A percentile compares a stretch with the other conserved stretches of the same genome.
Conservation (phyloP, 2,329 filamentous ascomycete species). For the Fusarium goolgardi region DNA sequence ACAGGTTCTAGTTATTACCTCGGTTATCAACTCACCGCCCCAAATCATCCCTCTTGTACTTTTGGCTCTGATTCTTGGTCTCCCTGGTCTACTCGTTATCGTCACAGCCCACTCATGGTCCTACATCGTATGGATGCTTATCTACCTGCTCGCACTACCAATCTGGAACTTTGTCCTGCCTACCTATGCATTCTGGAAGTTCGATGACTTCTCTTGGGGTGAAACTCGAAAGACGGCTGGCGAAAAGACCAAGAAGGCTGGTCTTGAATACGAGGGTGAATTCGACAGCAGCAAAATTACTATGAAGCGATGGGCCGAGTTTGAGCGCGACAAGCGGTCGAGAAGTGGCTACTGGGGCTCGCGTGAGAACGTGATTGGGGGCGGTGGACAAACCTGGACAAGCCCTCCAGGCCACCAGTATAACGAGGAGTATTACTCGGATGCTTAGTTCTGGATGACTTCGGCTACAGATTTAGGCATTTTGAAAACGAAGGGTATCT, state of each 20-base stretch:
- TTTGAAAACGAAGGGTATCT: slow-evolving; percentile 41
- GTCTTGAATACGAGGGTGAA: slow-evolving; percentile 90
- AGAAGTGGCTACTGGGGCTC: slow-evolving; percentile 64
- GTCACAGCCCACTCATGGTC: slow-evolving; percentile 92
- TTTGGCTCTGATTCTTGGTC: slow-evolving; percentile 88
- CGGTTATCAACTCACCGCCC: slow-evolving; percentile 79
- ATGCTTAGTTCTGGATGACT: slow-evolving; percentile 53
- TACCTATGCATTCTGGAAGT: slow-evolving; percentile 98
- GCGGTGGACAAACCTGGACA: slow-evolving; percentile 57
- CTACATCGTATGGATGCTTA: slow-evolving; percentile 96
- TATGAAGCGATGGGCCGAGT: slow-evolving; percentile 99
- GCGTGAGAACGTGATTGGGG: slow-evolving; percentile 62
- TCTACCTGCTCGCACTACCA: slow-evolving; percentile 92
- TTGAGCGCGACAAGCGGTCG: slow-evolving; percentile 75
- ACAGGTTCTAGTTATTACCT: slow-evolving; percentile 75
- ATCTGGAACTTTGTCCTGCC: slow-evolving; percentile 98
- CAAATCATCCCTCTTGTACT: slow-evolving; percentile 93
- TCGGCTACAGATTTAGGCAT: slow-evolving; percentile 28
- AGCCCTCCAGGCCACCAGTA: slow-evolving; percentile 58
- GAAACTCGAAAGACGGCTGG: slow-evolving; percentile 96
- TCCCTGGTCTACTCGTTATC: slow-evolving; percentile 91
- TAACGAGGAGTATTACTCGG: slow-evolving; percentile 67
- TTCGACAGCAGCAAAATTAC: slow-evolving; percentile 99
- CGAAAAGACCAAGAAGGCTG: slow-evolving; percentile 87
- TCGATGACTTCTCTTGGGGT: slow-evolving; percentile 99